Evolutionary conservation across 805 yeast species (phyloP), one percentile per base, ranked within the genome.

Genomic region (Spathaspora girioi): DNA sequence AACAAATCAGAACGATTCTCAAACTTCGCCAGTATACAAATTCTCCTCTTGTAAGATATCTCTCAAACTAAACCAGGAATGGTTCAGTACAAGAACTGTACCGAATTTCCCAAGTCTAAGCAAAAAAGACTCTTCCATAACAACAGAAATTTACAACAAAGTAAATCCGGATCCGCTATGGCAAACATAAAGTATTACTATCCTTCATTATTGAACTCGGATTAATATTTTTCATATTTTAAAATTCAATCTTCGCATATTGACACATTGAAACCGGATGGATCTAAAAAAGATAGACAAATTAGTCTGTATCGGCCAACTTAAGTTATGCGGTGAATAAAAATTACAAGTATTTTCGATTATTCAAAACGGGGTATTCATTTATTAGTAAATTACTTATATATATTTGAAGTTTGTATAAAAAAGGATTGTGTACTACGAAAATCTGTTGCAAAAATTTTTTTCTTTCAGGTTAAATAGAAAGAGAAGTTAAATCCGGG

Each of bases 181-280:
- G 6, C 14, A 29, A 29, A 29, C 32, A 29, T 12, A 35, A n/a
- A 35, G 40, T 35, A 35, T 35, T 35, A 35, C 40, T 7, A n/a
- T 35, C 14, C 40, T 35, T 35, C 40, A 35, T 14, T 35, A 35
- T 35, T 15, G 15, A 15, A 35, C 40, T 29, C 32, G 3, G 11
- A 29, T 29, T 29, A 29, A 29, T 29, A 4, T 29, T 29, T 10
- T 29, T 29, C 11, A 29, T 29, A 35, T 35, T n/a, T 14, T 35
- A 14, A n/a, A 18, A 40, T 59, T 46, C 41, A 23, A 23, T 72
- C 63, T 74, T 58, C 75, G 78, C 78, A 74, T 66, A 73, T 66
- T 64, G 78, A 74, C 78, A 74, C 78, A 73, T 73, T 68, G 76
- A 60, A 35, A 58, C 71, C 76, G 77, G 26, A 66, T 68, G 75